These are phyloP conservation scores for Trichoderma polysporum DNA, from an alignment of 2,329 filamentous ascomycete species.

Conservation along the genomic window DNA sequence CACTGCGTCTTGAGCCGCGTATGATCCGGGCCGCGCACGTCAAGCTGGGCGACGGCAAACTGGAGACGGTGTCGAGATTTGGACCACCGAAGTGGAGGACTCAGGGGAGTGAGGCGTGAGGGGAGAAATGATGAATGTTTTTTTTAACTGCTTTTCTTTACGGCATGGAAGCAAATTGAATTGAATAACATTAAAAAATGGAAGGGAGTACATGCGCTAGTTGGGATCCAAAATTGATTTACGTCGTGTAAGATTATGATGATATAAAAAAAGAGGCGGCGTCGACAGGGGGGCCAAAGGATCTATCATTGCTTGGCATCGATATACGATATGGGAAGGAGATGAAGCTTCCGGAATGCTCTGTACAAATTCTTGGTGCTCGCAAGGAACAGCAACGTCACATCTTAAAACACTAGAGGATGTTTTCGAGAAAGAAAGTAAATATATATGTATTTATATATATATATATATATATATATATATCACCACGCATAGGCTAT, in stretches of 20 bases:
- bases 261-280: not conserved
- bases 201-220: constrained; percentile 1
- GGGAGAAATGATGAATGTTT: not conserved
- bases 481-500: not conserved
- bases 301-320: not conserved
- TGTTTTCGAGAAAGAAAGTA: not conserved
- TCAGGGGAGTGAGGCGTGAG: constrained; percentile 34
- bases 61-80: constrained; percentile 52
- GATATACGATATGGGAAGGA: not conserved
- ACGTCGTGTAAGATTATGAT: constrained; percentile 17
- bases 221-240: not conserved
- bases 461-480: not conserved
- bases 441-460: not conserved
- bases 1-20: constrained; percentile 80
- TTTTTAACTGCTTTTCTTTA: not conserved
- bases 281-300: not conserved
- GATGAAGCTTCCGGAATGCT: not conserved
- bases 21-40: constrained; percentile 87
- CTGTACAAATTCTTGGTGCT: not conserved
- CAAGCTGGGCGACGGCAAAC: constrained; percentile 70
- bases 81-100: constrained; percentile 52
- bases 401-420: not conserved
- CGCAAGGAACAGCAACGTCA: not conserved
- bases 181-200: not conserved
- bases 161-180: not conserved